phyloP scores from a whole-genome alignment of 2,329 filamentous ascomycete species.

The Pestalotiopsis sp. region DNA sequence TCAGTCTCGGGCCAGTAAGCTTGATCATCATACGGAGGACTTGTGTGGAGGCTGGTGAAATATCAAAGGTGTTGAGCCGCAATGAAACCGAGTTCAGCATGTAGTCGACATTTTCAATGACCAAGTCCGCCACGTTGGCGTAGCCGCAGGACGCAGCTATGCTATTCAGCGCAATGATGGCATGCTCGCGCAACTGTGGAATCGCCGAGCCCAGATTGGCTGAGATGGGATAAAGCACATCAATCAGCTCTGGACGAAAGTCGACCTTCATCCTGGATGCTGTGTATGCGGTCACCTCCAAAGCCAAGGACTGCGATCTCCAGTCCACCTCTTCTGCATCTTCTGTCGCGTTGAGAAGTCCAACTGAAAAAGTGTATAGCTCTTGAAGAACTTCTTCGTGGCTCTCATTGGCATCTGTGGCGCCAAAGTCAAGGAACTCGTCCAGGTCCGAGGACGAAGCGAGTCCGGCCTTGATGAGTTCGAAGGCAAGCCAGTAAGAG shows the following conservation, averaged over 20 bases:
- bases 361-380: slow-evolving; percentile 70
- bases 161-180: slow-evolving; percentile 80
- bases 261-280: slow-evolving; percentile 66
- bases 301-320: slow-evolving; percentile 75
- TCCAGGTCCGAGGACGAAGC: slow-evolving; percentile 59
- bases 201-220: slow-evolving; percentile 80
- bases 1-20: slow-evolving; percentile 77
- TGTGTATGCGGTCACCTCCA: slow-evolving; percentile 80
- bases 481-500: slow-evolving; percentile 79
- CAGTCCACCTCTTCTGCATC: slow-evolving; percentile 62
- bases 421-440: slow-evolving; percentile 66
- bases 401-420: slow-evolving; percentile 39
- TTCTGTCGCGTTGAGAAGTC: slow-evolving; percentile 58
- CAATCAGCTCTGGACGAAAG: slow-evolving; percentile 86
- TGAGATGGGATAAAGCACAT: slow-evolving; percentile 88
- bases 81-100: slow-evolving; percentile 91
- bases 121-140: slow-evolving; percentile 71
- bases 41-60: slow-evolving; percentile 87
- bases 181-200: slow-evolving; percentile 73
- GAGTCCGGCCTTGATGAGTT: slow-evolving; percentile 65
- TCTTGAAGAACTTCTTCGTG: slow-evolving; percentile 60
- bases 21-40: slow-evolving; percentile 94
- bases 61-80: slow-evolving; percentile 87
- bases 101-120: slow-evolving; percentile 93
- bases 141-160: slow-evolving; percentile 80